Base-by-base conservation (phyloP, 108 stramenopile species). In the Nitzschia sp. region DNA sequence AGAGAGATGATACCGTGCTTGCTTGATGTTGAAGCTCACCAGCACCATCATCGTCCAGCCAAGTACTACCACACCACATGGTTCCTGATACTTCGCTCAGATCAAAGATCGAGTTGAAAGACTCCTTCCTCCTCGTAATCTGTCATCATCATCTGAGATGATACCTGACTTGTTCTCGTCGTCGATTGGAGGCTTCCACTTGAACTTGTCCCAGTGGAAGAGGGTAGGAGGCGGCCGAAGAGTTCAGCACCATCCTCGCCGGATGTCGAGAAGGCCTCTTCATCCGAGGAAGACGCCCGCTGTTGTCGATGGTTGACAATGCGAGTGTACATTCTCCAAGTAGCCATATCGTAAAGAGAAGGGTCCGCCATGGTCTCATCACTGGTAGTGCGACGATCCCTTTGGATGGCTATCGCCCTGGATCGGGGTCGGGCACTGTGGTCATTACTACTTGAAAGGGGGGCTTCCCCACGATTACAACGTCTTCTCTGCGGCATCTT, bases 291-390 rank as follows among this genome's bases (percentile, higher is more conserved):
- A 13, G 60, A 61, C 15, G 60, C n/a, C 1, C 38, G 38, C 11
- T 38, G 38, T 61, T 8, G 41, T 34, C 77, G 22, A 33, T 78
- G 66, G 38, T 65, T 59, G 47, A 68, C 47, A 26, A 78, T 78
- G 16, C 71, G 77, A 48, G 72, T 62, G 66, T 78, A 78, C 77
- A 78, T 78, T 36, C 66, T 56, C 77, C 77, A 78, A 6, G 77
- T 78, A 28, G 77, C 77, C 28, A 32, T 60, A 25, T 78, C 77
- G 47, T 78, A 78, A 15, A 8, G 6, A 1, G 60, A 15, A 17
- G n/a, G 6, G n/a, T 65, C 64, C 13, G 25, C 8, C n/a, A n/a
- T n/a, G 17, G 31, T 25, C 11, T 61, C 60, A 34, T 61, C 60
- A 9, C n/a, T 44, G 1, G 8, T 21, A 1, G 21, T 1, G 13